These are phyloP conservation scores for Lepidopterella palustris DNA, from an alignment of 495 filamentous ascomycete genomes.

Conservation along the genomic window DNA sequence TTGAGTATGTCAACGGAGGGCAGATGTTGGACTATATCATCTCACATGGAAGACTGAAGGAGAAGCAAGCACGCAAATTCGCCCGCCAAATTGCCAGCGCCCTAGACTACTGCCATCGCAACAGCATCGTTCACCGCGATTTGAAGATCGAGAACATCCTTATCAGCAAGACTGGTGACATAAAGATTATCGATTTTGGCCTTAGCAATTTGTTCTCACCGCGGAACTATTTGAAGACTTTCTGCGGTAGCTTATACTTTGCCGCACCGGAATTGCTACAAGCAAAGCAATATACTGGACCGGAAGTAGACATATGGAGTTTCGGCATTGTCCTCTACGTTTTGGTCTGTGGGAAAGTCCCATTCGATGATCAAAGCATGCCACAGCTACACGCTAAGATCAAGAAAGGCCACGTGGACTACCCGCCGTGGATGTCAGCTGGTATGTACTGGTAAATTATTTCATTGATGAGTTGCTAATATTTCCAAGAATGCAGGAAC, in stretches of 20 bases:
- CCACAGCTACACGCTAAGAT: constrained; percentile 97
- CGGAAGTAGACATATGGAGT: constrained; percentile 98
- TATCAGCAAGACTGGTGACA: constrained; percentile 98
- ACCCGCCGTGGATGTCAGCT: constrained; percentile 82
- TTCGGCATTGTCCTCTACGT: constrained; percentile 99
- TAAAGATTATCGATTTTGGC: constrained; percentile 99
- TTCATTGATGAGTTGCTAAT: constrained; percentile 3
- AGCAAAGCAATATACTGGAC: constrained; percentile 88
- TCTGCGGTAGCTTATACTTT: constrained; percentile 97
- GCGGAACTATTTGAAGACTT: constrained; percentile 81
- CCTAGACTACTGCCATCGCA: constrained; percentile 97
- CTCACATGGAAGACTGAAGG: constrained; percentile 92
- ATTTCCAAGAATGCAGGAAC: constrained; percentile 76
- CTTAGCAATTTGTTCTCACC: constrained; percentile 96
- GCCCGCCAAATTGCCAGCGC: constrained; percentile 95
- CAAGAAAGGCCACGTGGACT: constrained; percentile 94
- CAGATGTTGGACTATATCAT: constrained; percentile 99
- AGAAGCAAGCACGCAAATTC: constrained; percentile 98
- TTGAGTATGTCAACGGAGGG: constrained; percentile 98
- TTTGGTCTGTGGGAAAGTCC: constrained; percentile 94
- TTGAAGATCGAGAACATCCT: constrained; percentile 99
- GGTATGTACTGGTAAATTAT: constrained; percentile 49
- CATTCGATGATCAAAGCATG: constrained; percentile 99
- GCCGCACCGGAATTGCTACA: constrained; percentile 93
- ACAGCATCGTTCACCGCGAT: constrained; percentile 97